Evolutionary conservation across 179 eudicot species (phyloP), one percentile per base, ranked within the genome.

Genomic region (Beta macrorhiza): DNA sequence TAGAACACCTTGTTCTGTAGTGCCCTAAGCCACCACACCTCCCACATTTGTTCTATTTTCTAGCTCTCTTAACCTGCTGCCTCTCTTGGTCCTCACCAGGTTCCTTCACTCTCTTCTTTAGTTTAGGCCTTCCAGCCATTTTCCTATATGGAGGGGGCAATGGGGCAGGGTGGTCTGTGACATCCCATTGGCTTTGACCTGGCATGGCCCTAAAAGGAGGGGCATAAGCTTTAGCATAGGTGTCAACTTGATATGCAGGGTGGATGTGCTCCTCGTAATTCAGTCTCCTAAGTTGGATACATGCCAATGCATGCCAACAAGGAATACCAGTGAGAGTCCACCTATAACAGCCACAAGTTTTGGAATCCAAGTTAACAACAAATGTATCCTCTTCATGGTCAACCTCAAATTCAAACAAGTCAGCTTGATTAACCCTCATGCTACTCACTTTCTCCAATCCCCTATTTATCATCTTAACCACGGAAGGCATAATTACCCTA

Each of bases 231-330:
- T 11, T 10, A 9, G 15, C 7, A 67, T 67, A 67, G 15, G 42
- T 32, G 5, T 67, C 47, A 0, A 25, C 45, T 9, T 42, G 42
- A 12, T 67, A 67, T 1, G 72, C 49, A 4, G 25, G 15, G 16
- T 67, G 72, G 2, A 67, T 37, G 25, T 22, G 37, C 49, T 67
- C 47, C 32, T 67, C 45, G 9, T 32, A 13, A 1, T 67, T 32
- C 1, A 67, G 45, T 17, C 47, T 67, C 47, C 45, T 67, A 3
- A 25, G 47, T 12, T 67, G 72, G 7, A 67, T 67, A 15, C 72
- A 67, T 13, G 42, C 45, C 5, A 67, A 32, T 67, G 72, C 72
- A 67, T 67, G 72, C 42, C 72, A 25, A 32, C 72, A 67, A 22
- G 72, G 72, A 16, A 67, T 67, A 1, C 72, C 16, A 8, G 3